Evolutionary conservation across 441 rosid species (phyloP).

Genomic region (Gossypium trilobum): DNA sequence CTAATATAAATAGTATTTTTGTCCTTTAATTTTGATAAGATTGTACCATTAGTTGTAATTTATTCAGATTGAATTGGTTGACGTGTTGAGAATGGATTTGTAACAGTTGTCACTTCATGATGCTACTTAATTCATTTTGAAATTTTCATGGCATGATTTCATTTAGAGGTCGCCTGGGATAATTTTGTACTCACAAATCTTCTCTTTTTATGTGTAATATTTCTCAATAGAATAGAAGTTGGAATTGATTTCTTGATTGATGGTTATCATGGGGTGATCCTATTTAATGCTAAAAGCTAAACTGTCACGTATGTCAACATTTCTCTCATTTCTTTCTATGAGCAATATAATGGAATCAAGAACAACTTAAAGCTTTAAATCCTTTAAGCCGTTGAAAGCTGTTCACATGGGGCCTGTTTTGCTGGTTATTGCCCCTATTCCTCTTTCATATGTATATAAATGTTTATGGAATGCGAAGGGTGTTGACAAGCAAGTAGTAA

Average conservation of each 20-base stretch:
- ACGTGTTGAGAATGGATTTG: not conserved
- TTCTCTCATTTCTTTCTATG: not conserved
- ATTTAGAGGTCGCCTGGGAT: not conserved
- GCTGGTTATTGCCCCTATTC: not conserved
- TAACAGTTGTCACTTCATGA: not conserved
- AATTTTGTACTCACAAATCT: not conserved
- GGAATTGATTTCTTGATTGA: constrained; percentile 9
- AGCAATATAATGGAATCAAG: not conserved
- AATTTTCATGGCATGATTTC: not conserved
- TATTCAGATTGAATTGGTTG: not conserved
- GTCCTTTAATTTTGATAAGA: not conserved
- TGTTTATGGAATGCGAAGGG: not conserved
- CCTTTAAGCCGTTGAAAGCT: not conserved
- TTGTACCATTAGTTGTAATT: not conserved
- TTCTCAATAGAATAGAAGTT: not conserved
- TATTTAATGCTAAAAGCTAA: not conserved
- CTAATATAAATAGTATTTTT: not conserved
- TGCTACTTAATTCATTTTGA: not conserved
- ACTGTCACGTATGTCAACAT: not conserved
- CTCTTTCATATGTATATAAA: not conserved
- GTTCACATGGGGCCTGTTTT: not conserved
- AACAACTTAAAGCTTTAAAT: not conserved
- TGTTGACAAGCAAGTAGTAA: not conserved
- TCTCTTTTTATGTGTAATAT: not conserved
- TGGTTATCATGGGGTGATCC: not conserved